Conservation (phyloP, 2,329 filamentous ascomycete species). For the Rutstroemia sp. region DNA sequence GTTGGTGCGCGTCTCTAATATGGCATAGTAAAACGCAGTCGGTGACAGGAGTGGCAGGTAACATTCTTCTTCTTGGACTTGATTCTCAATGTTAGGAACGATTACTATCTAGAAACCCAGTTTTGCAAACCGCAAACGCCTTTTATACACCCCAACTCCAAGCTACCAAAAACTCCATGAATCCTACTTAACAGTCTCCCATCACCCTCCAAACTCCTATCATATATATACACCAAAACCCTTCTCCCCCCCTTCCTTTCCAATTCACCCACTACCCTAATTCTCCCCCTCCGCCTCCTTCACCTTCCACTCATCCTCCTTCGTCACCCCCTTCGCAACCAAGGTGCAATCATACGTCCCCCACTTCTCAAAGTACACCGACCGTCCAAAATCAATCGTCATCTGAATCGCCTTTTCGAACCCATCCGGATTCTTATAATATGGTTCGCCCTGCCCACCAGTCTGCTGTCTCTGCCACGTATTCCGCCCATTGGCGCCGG, state of each 20-base stretch:
- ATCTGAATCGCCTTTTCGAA: slow-evolving; percentile 38
- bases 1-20: too few relatives aligned
- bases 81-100: too few relatives aligned
- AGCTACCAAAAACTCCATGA: too few relatives aligned
- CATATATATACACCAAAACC: background rate
- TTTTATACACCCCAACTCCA: too few relatives aligned
- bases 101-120: too few relatives aligned
- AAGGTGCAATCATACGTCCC: slow-evolving; percentile 39
- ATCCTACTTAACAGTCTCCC: too few relatives aligned
- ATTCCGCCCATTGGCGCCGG: slow-evolving; percentile 33
- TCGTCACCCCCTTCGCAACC: slow-evolving; percentile 29
- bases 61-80: too few relatives aligned
- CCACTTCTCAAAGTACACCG: slow-evolving; percentile 38
- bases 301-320: slow-evolving; percentile 39
- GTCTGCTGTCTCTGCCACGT: slow-evolving; percentile 46
- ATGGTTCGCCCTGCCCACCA: slow-evolving; percentile 47
- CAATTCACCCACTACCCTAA: background rate
- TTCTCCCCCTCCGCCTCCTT: background rate
- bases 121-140: too few relatives aligned
- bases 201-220: too few relatives aligned
- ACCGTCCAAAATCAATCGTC: slow-evolving; percentile 37
- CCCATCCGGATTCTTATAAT: slow-evolving; percentile 41
- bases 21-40: too few relatives aligned
- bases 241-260: background rate
- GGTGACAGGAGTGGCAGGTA: too few relatives aligned